Conservation (phyloP, 495 filamentous ascomycete genomes). For the Penicillium diatomitis region DNA sequence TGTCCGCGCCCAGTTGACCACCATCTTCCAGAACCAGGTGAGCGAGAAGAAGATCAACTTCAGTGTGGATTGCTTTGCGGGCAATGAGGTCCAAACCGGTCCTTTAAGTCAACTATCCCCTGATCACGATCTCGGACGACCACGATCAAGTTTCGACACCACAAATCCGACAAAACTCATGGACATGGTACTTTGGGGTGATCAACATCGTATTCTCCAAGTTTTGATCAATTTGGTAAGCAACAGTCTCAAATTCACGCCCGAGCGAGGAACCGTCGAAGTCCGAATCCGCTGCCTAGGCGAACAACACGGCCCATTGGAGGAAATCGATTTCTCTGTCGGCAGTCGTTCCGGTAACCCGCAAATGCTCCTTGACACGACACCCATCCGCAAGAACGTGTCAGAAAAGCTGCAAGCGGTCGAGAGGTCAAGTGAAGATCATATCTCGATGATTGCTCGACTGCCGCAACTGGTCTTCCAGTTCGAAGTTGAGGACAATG, state of each 20-base stretch:
- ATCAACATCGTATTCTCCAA: conserved; percentile 79
- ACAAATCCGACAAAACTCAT: conserved; percentile 54
- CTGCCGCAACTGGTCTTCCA: conserved; percentile 52
- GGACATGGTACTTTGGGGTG: conserved; percentile 79
- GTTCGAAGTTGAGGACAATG: conserved; percentile 84
- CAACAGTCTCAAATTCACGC: conserved; percentile 91
- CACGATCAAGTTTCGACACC: conserved; percentile 44
- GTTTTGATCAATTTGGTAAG: conserved; percentile 88
- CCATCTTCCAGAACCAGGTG: conserved; percentile 85
- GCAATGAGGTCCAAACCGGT: neutral
- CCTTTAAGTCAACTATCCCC: conserved; percentile 34
- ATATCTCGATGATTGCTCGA: neutral
- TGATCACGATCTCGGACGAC: conserved; percentile 26
- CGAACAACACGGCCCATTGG: conserved; percentile 26
- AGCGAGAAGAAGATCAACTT: conserved; percentile 68
- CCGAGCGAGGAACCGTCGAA: conserved; percentile 60
- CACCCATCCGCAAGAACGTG: neutral
- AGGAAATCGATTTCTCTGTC: neutral
- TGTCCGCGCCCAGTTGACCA: conserved; percentile 65
- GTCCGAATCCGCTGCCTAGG: conserved; percentile 60
- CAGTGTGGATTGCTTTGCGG: conserved; percentile 49
- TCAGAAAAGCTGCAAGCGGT: neutral
- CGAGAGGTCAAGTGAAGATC: neutral
- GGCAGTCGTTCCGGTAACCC: neutral
- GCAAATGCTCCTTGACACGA: neutral